Base-by-base conservation (phyloP, 2,329 filamentous ascomycete genomes). In the Arthrobotrys sphaeroides region DNA sequence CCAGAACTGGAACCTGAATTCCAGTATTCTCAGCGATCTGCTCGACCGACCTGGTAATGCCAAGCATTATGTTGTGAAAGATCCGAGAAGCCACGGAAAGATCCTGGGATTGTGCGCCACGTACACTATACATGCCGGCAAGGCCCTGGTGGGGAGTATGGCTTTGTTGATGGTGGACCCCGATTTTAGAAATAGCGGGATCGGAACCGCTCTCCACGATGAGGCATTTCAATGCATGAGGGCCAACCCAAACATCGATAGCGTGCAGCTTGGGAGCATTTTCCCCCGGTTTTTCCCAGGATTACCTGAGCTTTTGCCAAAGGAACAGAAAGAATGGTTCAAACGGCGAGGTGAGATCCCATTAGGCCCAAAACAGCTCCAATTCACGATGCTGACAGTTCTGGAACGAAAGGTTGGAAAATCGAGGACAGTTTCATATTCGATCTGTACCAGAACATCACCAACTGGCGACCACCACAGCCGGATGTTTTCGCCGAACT, bases 251-350 rank as follows among this genome's bases (percentile, higher is more conserved):
- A 77, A 78, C 2, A 77, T 80, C 36, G 74, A 77, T 31, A 79
- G 77, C 28, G 60, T 80, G n/a, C 79, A 80, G 38, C 78, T 80
- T 22, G 79, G 79, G 16, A 79, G 77, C 57, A 80, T 80, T 53
- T 80, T 80, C 45, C 79, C 79, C 13, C 78, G 79, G 16, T 68
- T 80, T 18, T 80, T 80, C 49, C 79, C 79, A n/a, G 79, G 79
- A 1, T 65, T 80, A 16, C 79, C 79, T 5, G 77, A 78, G 7
- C 76, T 78, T 45, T 53, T 80, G 28, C 77, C 79, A 16, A 36
- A 42, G 3, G 73, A 77, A 18, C 79, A 80, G 45, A 66, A 77
- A 18, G 77, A 78, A 33, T 80, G 79, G 79, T 80, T 80, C 66
- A 64, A 77, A 7, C 78, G 78, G 51, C 72, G 79, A 59, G 79